Evolutionary conservation across 441 rosid species (phyloP), one percentile per base, ranked within the genome.

Genomic region (Pelargonium myrrhifolium): DNA sequence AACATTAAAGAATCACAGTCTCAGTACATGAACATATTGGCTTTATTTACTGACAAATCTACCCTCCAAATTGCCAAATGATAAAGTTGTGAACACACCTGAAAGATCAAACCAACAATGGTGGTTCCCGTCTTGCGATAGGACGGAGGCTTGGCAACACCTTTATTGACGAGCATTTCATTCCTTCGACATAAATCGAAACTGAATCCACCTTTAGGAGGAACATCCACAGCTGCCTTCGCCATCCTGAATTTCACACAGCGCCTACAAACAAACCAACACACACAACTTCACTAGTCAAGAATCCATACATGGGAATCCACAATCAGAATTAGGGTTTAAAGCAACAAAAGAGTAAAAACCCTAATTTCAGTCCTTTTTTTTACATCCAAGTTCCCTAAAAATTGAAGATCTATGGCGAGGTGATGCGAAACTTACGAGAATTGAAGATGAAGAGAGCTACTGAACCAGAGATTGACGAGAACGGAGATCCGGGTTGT

Each of bases 181-280:
- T 94, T 94, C 58, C 99, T 78, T 74, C 76, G 81, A 71, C 99
- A 92, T 22, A 94, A 88, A 86, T 94, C 98, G 74, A 89, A 94
- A 80, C 87, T 86, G 49, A 92, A 94, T 7, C 99, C 98, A 72
- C 96, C 91, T 73, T 83, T 86, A 10, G 79, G 76, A 17, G 96
- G 92, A 65, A 79, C 78, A 51, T 88, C 96, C 26, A 85, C 12
- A 2, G 51, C 73, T 1, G 81, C 71, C 35, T 74, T 78, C 61
- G 88, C 64, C 94, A 88, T 88, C 64, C 35, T 67, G 4, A 55
- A 59, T 64, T 65, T 37, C 11, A 40, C 28, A 68, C 35, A 45
- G 9, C 15, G n/a, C 18, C 56, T 49, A 49, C 6, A 49, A 49
- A 49, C 14, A 49, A n/a, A 49, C 56, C 56, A 49, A 5, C 63